Conservation (phyloP, 2,329 filamentous ascomycete genomes). For the Volutella citrinella region DNA sequence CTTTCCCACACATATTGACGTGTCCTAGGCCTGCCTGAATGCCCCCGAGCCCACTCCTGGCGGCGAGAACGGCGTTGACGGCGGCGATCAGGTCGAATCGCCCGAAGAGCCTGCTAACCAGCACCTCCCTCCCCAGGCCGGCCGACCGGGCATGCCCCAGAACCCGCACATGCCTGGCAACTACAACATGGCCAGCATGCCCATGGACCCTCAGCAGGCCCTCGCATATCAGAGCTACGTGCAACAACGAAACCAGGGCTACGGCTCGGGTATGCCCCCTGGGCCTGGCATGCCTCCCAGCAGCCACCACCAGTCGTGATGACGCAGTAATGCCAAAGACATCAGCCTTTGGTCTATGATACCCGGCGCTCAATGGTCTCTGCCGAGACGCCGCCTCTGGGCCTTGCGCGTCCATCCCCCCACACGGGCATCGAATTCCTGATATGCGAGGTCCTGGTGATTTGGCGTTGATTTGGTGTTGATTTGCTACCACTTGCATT, state of each 20-base stretch:
- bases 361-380: conserved; percentile 58
- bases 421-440: conserved; percentile 30
- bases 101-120: conserved; percentile 82
- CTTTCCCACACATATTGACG: background rate
- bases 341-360: conserved; percentile 42
- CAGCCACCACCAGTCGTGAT: conserved; percentile 74
- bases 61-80: conserved; percentile 78
- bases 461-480: conserved; percentile 42
- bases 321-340: conserved; percentile 11
- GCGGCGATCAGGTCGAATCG: conserved; percentile 75
- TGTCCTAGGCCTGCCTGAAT: conserved; percentile 81
- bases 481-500: conserved; percentile 31
- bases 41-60: conserved; percentile 84
- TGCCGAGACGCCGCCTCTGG: conserved; percentile 33
- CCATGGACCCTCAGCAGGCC: conserved; percentile 73
- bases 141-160: conserved; percentile 64
- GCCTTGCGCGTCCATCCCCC: conserved; percentile 25
- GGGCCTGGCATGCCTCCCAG: conserved; percentile 78
- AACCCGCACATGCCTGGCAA: conserved; percentile 60
- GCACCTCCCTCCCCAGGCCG: conserved; percentile 64
- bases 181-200: conserved; percentile 63
- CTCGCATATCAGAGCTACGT: conserved; percentile 83
- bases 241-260: conserved; percentile 64
- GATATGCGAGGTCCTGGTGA: conserved; percentile 40
- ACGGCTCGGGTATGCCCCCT: conserved; percentile 75